phyloP scores from a whole-genome alignment of 78 protist species.

The Corallochytrium limacisporum region DNA sequence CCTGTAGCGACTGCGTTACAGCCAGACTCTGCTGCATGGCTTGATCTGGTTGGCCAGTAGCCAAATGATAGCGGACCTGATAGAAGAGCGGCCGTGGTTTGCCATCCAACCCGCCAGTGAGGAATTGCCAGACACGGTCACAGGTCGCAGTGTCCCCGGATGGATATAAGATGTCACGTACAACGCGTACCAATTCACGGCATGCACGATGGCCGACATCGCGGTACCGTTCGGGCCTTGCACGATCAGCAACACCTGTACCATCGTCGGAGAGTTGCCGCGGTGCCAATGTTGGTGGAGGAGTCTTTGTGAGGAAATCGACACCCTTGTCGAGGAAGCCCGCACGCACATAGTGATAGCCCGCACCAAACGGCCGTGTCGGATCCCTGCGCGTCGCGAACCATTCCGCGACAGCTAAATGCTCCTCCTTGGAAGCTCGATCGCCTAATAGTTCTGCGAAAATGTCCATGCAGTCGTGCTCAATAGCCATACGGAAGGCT shows the following conservation, averaged over 20 bases:
- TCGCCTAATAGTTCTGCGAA: constrained; percentile 17
- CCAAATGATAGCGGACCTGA: constrained; percentile 43
- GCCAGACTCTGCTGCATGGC: constrained; percentile 46
- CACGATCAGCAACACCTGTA: too few relatives aligned
- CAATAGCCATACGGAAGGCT: constrained; percentile 35
- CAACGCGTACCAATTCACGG: too few relatives aligned
- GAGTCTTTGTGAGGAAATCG: too few relatives aligned
- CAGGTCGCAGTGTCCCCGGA: too few relatives aligned
- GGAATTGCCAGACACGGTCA: constrained; percentile 25
- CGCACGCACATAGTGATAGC: too few relatives aligned
- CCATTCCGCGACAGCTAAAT: constrained; percentile 9
- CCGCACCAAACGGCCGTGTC: constrained; percentile 24
- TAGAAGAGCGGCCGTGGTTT: constrained; percentile 38
- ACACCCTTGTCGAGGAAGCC: too few relatives aligned
- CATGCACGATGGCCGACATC: too few relatives aligned
- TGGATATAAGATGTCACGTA: too few relatives aligned
- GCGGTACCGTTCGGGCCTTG: too few relatives aligned
- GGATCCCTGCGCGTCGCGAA: constrained; percentile 7
- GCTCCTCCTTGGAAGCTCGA: constrained; percentile 16
- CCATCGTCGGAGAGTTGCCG: too few relatives aligned
- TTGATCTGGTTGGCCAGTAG: constrained; percentile 29
- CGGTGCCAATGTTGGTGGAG: too few relatives aligned
- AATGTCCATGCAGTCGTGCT: constrained; percentile 11
- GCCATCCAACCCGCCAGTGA: constrained; percentile 51
- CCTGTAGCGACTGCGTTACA: constrained; percentile 42